Conservation (phyloP, 148 eudicot species). For the Tetragonia tetragonoides region DNA sequence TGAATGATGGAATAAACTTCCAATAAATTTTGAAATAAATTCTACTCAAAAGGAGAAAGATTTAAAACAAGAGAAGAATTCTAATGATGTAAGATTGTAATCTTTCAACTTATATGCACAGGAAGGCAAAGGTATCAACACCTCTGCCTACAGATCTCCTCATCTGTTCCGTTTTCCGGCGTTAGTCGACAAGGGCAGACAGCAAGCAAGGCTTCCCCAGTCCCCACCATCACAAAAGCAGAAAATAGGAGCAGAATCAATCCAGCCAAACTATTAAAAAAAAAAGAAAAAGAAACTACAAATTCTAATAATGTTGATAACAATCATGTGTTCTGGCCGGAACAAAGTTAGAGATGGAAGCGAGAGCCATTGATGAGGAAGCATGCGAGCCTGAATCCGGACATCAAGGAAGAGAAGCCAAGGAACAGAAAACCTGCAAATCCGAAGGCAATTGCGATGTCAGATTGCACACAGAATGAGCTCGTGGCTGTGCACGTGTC, state of each 20-base stretch:
- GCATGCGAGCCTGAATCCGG: conserved; percentile 75
- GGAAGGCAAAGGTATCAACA: conserved; percentile 10
- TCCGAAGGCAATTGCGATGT: conserved; percentile 71
- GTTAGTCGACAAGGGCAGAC: not conserved
- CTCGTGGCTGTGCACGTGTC: conserved; percentile 48
- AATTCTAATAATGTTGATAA: not conserved
- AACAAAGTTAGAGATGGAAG: conserved; percentile 43
- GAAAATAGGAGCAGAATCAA: not conserved
- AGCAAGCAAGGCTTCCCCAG: not conserved
- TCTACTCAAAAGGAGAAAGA: too few relatives aligned
- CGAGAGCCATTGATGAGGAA: conserved; percentile 74
- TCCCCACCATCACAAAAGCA: conserved; percentile 1
- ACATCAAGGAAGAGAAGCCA: conserved; percentile 59
- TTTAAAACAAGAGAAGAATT: not conserved
- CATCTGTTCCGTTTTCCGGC: not conserved
- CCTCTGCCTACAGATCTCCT: conserved; percentile 13
- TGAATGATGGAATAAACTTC: too few relatives aligned
- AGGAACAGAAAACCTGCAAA: conserved; percentile 70
- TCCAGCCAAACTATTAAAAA: not conserved
- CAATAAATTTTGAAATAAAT: too few relatives aligned
- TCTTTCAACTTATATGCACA: conserved; percentile 14
- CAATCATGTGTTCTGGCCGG: not conserved
- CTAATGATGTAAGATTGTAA: not conserved
- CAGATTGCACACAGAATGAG: conserved; percentile 70
- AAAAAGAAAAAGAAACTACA: not conserved